Evolutionary conservation across 495 filamentous ascomycete genomes (phyloP).

Genomic region (Collariella sp.): DNA sequence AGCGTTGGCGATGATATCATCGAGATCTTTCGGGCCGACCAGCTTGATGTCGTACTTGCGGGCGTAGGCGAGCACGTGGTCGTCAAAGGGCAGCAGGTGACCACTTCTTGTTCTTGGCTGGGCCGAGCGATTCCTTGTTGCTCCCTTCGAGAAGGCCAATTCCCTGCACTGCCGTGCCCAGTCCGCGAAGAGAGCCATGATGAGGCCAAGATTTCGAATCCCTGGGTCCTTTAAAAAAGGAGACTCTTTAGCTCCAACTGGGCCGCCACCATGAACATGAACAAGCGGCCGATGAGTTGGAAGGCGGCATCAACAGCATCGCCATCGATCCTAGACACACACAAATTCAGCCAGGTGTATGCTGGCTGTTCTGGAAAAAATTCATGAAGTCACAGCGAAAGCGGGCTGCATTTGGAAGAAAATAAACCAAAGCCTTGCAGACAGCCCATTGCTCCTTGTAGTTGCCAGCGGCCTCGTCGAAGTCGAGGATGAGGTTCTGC

Average conservation of each 20-base stretch:
- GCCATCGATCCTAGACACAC: conserved; percentile 20
- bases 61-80: conserved; percentile 19
- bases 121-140: conserved; percentile 9
- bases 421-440: conserved; percentile 23
- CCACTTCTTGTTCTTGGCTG: conserved; percentile 18
- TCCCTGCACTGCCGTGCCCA: conserved; percentile 5
- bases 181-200: conserved; percentile 30
- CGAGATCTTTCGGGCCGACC: conserved; percentile 23
- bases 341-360: background rate
- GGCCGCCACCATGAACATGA: conserved; percentile 32
- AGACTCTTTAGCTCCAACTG: conserved; percentile 23
- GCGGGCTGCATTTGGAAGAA: conserved; percentile 7
- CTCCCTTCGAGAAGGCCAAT: background rate
- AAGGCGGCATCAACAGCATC: conserved; percentile 11
- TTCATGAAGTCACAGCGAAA: background rate
- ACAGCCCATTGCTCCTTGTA: conserved; percentile 32
- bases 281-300: conserved; percentile 28
- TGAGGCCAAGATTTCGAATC: conserved; percentile 24
- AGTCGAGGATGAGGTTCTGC: conserved; percentile 34
- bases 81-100: conserved; percentile 5
- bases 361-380: no score
- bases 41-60: conserved; percentile 19
- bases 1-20: conserved; percentile 14
- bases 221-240: conserved; percentile 22
- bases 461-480: conserved; percentile 23